phyloP scores from a whole-genome alignment of 495 filamentous ascomycete species.

The Penicillium bovifimosum region DNA sequence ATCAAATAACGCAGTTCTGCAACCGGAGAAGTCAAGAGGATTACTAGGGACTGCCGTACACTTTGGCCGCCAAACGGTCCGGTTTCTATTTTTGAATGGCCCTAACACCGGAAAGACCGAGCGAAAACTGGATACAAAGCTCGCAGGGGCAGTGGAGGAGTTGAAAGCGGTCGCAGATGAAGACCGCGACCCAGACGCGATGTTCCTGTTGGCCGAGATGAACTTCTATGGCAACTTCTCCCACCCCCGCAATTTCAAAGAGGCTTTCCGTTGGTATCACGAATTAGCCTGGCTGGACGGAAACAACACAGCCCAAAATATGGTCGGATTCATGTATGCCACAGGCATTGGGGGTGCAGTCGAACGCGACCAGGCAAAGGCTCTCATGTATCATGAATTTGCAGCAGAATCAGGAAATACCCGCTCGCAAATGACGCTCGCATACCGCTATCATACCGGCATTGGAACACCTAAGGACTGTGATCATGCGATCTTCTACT shows the following conservation, averaged over 20 bases:
- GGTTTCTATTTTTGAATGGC: slow-evolving; percentile 48
- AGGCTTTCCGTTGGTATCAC: slow-evolving; percentile 78
- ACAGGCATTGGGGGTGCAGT: slow-evolving; percentile 84
- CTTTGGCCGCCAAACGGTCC: slow-evolving; percentile 45
- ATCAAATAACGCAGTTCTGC: slow-evolving; percentile 22
- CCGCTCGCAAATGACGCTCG: slow-evolving; percentile 88
- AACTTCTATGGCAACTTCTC: slow-evolving; percentile 96
- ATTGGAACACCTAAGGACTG: slow-evolving; percentile 83
- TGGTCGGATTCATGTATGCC: slow-evolving; percentile 94
- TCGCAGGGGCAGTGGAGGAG: slow-evolving; percentile 58
- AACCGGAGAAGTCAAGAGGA: slow-evolving; percentile 39
- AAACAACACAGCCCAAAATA: slow-evolving; percentile 87
- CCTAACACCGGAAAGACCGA: slow-evolving; percentile 25
- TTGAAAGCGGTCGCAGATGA: slow-evolving; percentile 69
- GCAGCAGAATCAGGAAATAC: slow-evolving; percentile 81
- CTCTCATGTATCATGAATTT: slow-evolving; percentile 90
- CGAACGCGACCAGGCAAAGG: slow-evolving; percentile 83
- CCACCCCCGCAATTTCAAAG: slow-evolving; percentile 74
- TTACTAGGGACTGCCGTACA: slow-evolving; percentile 41
- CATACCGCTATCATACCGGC: slow-evolving; percentile 78
- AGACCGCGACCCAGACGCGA: slow-evolving; percentile 73
- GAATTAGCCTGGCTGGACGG: slow-evolving; percentile 70
- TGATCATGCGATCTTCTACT: slow-evolving; percentile 77
- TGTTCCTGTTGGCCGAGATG: slow-evolving; percentile 87
- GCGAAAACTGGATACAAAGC: slow-evolving; percentile 26